phyloP scores from a whole-genome alignment of 202 grass and related monocot species.

The Zoysia matrella region DNA sequence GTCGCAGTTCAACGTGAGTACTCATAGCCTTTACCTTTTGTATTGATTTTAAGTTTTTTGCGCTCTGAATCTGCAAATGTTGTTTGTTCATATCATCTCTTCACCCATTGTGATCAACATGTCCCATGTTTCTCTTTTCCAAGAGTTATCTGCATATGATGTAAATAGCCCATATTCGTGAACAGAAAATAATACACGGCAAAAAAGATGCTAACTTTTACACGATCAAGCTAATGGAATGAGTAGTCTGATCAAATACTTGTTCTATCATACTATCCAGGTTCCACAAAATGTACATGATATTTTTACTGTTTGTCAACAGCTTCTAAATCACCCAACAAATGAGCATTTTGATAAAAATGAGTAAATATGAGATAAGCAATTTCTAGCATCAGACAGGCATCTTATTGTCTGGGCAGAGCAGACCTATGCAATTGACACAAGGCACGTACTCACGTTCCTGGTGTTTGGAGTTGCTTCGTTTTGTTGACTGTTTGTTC shows the following conservation, averaged over 20 bases:
- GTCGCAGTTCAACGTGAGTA: slow-evolving; percentile 42
- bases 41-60: slow-evolving; percentile 12
- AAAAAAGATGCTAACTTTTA: slow-evolving; percentile 33
- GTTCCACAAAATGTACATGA: background rate
- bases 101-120: slow-evolving; percentile 34
- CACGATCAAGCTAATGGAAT: slow-evolving; percentile 22
- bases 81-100: slow-evolving; percentile 42
- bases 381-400: background rate
- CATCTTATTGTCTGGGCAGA: no score
- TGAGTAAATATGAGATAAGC: background rate
- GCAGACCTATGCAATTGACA: no score
- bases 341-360: no score
- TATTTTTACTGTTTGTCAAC: background rate
- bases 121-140: slow-evolving; percentile 13
- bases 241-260: slow-evolving; percentile 19
- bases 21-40: slow-evolving; percentile 12
- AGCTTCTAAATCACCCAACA: slow-evolving; percentile 1
- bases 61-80: slow-evolving; percentile 26
- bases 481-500: background rate
- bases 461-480: background rate
- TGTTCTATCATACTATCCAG: background rate
- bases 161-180: slow-evolving; percentile 53
- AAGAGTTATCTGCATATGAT: slow-evolving; percentile 40
- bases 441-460: background rate
- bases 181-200: slow-evolving; percentile 51